Evolutionary conservation across 1,139 yeast species (phyloP), one percentile per base, ranked within the genome.

Genomic region (Yamadazyma aaseri): DNA sequence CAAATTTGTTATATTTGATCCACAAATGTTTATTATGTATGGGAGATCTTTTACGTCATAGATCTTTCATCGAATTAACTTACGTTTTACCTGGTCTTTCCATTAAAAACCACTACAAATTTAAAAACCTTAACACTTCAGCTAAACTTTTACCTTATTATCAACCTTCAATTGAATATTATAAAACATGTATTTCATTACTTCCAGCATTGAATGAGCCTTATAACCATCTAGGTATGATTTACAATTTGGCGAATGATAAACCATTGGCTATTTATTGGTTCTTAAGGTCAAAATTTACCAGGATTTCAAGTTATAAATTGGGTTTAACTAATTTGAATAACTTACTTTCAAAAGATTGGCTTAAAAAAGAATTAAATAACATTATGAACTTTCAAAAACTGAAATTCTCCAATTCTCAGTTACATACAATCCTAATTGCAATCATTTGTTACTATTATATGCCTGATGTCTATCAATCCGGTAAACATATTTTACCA

Each of bases 131-230:
- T 58, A 40, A 67, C 47, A 47, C 67, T 55, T 49, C 59, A 55
- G 51, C 68, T 51, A 55, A 55, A 28, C 31, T 56, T 38, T 45
- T 43, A 26, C 60, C 64, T 1, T 39, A 35, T 14, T 65, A 52
- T 34, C 43, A 46, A 16, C 52, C 47, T 17, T 63, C 85, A 1
- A 53, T 76, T 14, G 66, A 68, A 41, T 70, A 66, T 45, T 76
- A 78, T 44, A 67, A 72, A 34, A 51, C 63, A 27, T 78, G 86
- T 17, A 71, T 78, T 20, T 47, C 73, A 26, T 56, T 81, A 16
- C 55, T 81, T 25, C 90, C 89, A 1, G 76, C 85, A 1, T 63
- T 79, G 37, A 82, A 82, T 38, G 87, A 80, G 46, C 79, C 86
- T 1, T 76, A 76, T 46, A 76, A 76, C 45, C 85, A 80, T 46